Evolutionary conservation across 2,329 filamentous ascomycete genomes (phyloP), one percentile per base, ranked within the genome.

Genomic region (Didymella keratinophila): DNA sequence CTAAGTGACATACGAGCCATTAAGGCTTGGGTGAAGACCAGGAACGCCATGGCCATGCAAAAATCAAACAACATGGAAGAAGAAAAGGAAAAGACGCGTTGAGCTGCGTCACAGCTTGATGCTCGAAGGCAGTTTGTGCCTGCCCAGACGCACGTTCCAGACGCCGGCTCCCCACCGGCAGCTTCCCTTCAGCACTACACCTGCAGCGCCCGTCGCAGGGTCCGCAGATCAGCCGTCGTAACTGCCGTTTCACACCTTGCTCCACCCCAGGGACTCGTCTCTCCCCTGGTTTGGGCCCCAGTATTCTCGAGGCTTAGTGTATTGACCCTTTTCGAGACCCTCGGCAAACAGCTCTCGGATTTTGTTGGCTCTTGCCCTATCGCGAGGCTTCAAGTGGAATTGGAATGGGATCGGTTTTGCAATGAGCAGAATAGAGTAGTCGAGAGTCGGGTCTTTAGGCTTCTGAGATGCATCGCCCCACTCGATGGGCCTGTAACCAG

Each of bases 321-420:
- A 81, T 27, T 78, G 75, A 18, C 79, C 79, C 8, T 76, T 67
- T 30, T 71, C 69, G 27, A 69, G 63, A n/a, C 74, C 70, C 41
- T 78, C 69, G 14, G 67, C 60, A 63, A 76, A 81, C 37, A 77
- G 52, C n/a, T 63, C 53, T 12, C 73, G 67, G 1, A 78, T 71
- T 21, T 68, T 66, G 8, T 67, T 67, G 2, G 71, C 76, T 8
- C 78, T 72, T 4, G 61, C 60, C 16, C 63, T 48, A 49, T 71
- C 61, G 3, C 80, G 74, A 4, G 79, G 71, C 43, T 54, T 67
- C 23, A 82, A 69, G 11, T 74, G 54, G 61, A 81, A 81, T 39
- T 75, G 72, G 71, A 81, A 81, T 0, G 79, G 79, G 16, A 78
- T 63, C 1, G 80, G 80, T 57, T 81, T 81, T 1, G 79, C 79